Evolutionary conservation across 31 red algal species (phyloP).

Genomic region (Endocladia muricata): DNA sequence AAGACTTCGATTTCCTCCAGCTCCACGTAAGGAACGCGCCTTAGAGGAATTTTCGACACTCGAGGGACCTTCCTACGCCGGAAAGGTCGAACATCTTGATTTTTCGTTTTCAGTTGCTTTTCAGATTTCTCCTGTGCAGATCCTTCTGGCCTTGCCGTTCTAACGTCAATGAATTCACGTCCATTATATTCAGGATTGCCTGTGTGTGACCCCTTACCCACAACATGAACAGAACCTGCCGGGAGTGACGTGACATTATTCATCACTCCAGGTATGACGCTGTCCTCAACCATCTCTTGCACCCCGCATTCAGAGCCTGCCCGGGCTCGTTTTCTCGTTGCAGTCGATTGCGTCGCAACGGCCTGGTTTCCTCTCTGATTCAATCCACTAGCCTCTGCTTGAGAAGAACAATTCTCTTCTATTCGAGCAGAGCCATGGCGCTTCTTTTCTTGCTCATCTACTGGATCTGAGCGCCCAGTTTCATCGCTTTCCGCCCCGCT

Average conservation of each 20-base stretch:
- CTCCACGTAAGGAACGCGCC: neutral
- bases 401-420: neutral
- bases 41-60: conserved; percentile 11
- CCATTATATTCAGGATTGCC: too few species aligned
- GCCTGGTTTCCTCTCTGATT: conserved; percentile 3
- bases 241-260: too few species aligned
- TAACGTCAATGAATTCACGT: too few species aligned
- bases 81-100: conserved; percentile 42
- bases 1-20: too few species aligned
- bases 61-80: conserved; percentile 21
- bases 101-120: conserved; percentile 26
- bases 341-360: neutral
- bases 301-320: too few species aligned
- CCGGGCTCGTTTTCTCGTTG: too few species aligned
- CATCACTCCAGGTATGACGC: too few species aligned
- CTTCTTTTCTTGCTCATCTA: neutral
- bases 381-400: neutral
- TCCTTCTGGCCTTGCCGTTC: too few species aligned
- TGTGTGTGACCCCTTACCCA: too few species aligned
- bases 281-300: too few species aligned
- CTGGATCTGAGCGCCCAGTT: conserved; percentile 6
- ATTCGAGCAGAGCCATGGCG: neutral
- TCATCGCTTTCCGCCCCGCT: conserved; percentile 33
- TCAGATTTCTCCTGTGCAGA: too few species aligned
- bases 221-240: too few species aligned